Evolutionary conservation across 2,329 filamentous ascomycete species (phyloP), one percentile per base, ranked within the genome.

Genomic region (Aschersonia sp.): DNA sequence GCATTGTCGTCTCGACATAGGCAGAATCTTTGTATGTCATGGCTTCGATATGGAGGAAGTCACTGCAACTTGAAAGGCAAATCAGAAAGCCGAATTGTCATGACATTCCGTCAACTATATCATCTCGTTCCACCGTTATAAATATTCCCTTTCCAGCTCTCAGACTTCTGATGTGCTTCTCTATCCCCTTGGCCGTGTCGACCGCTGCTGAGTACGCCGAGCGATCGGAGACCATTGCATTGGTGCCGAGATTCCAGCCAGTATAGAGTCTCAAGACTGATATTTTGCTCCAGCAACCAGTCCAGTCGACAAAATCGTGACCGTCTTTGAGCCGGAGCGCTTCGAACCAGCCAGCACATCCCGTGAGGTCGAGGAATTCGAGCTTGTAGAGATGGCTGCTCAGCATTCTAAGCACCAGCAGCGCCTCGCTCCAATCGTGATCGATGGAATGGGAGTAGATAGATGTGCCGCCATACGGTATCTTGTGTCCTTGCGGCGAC

Each of bases 321-420:
- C 68, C 68, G 0, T 65, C 67, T 43, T 57, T 53, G 11, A 58
- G 47, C 52, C 63, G 66, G 46, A 79, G 60, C 8, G 73, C 74
- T 44, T 63, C 62, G 49, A 68, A 67, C 79, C 79, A 83, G 12
- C 68, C 58, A 0, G 60, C 63, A 52, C 79, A 82, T 1, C 78
- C 79, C 0, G 75, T 79, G 40, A 83, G 60, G 55, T 81, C 77
- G 6, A 83, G 65, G 46, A 75, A 78, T 57, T 81, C 76, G 2
- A 83, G 66, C 14, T 71, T 61, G 55, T 81, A 81, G 6, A 79
- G 63, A 22, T 61, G 63, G 51, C 66, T 68, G 58, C 75, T 76
- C 10, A 83, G 62, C 51, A 71, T 68, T 45, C 71, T 69, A 45
- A 82, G 60, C 2, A 81, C 60, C 14, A 75, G 58, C 5, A 79